Conservation (phyloP, 1,284 basidiomycete species). For the Ganoderma resinaceum region DNA sequence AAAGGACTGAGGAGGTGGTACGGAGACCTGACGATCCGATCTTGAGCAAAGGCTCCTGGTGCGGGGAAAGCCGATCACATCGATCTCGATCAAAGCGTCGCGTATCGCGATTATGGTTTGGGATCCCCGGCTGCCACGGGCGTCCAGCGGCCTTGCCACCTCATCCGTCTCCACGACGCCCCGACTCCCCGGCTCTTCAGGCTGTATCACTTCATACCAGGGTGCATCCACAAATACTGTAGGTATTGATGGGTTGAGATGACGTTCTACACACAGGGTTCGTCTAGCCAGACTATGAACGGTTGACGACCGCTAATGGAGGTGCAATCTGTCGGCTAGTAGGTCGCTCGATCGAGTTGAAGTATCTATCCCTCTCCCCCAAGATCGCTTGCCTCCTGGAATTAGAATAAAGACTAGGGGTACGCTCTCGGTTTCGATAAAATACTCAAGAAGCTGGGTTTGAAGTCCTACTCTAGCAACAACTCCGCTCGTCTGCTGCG, state of each 20-base stretch:
- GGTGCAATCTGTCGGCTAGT: slow-evolving; percentile 13
- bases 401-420: neutral
- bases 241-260: neutral
- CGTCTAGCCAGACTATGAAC: neutral
- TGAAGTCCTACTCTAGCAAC: neutral
- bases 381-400: neutral
- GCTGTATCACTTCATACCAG: neutral
- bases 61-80: slow-evolving; percentile 28
- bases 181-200: neutral
- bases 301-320: slow-evolving; percentile 4
- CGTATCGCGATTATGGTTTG: slow-evolving; percentile 28
- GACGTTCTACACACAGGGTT: neutral
- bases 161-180: slow-evolving; percentile 15
- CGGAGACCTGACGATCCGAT: slow-evolving; percentile 23
- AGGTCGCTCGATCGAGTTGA: slow-evolving; percentile 8
- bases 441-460: slow-evolving; percentile 9
- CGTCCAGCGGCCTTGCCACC: slow-evolving; percentile 17
- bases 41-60: slow-evolving; percentile 1
- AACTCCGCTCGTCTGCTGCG: slow-evolving; percentile 9
- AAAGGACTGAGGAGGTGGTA: neutral
- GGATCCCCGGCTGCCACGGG: neutral
- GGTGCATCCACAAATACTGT: neutral
- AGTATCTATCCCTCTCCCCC: neutral
- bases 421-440: neutral
- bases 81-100: slow-evolving; percentile 25